Evolutionary conservation across 2,329 filamentous ascomycete species (phyloP).

Genomic region (Colletotrichum tropicale): DNA sequence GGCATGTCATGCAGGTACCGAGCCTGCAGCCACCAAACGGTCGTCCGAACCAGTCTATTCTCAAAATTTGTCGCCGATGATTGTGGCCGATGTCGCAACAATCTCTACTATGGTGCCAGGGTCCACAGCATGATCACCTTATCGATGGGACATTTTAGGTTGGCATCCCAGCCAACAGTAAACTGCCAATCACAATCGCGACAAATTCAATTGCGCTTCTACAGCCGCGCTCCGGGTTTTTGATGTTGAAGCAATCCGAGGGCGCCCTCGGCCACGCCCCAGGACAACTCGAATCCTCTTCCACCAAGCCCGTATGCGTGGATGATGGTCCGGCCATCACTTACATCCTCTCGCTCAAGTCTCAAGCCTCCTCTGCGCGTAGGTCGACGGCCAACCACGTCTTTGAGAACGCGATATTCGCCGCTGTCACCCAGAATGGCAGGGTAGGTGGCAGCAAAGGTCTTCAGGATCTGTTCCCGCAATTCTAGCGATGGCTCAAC

Average conservation of each 20-base stretch:
- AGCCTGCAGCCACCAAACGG: background rate
- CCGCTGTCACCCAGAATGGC: slow-evolving; percentile 30
- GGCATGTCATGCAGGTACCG: slow-evolving; percentile 7
- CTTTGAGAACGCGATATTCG: slow-evolving; percentile 38
- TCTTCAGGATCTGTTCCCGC: slow-evolving; percentile 49
- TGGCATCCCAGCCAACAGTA: background rate
- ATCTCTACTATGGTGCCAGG: background rate
- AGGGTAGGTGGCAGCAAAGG: slow-evolving; percentile 39
- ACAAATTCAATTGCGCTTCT: background rate
- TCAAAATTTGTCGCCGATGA: background rate
- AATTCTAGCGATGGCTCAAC: slow-evolving; percentile 50
- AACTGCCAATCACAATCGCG: background rate
- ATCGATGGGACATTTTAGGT: background rate
- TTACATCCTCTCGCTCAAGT: slow-evolving; percentile 52
- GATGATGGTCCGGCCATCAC: slow-evolving; percentile 31
- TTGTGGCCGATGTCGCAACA: background rate
- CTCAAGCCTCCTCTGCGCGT: slow-evolving; percentile 53
- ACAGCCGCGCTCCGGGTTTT: background rate
- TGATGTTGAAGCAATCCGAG: slow-evolving; percentile 36
- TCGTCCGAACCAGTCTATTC: background rate
- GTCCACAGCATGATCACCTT: background rate
- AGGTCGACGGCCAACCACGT: slow-evolving; percentile 51
- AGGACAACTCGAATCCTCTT: slow-evolving; percentile 65
- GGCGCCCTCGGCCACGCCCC: slow-evolving; percentile 61
- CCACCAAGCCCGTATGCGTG: slow-evolving; percentile 67